phyloP scores from a whole-genome alignment of 2,329 filamentous ascomycete species.

The Harringtonia lauricola region DNA sequence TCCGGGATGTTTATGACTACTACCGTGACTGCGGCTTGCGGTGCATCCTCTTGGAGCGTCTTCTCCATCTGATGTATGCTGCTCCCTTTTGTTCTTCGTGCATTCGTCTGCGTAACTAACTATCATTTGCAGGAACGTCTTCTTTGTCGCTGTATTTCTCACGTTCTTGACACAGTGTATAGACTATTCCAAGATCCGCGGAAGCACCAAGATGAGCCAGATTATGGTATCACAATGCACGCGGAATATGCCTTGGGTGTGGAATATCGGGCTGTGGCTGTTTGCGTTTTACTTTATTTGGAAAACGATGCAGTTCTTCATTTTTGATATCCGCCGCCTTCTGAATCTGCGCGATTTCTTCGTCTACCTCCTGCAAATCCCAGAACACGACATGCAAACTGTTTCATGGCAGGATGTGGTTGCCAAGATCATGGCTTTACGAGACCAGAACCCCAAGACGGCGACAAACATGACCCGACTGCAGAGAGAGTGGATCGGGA shows the following conservation, averaged over 20 bases:
- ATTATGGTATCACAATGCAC: constrained; percentile 65
- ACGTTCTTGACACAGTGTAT: constrained; percentile 81
- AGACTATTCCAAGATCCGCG: constrained; percentile 64
- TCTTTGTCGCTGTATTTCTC: constrained; percentile 71
- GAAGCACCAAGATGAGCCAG: constrained; percentile 44
- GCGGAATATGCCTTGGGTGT: constrained; percentile 58
- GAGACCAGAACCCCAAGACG: constrained; percentile 80
- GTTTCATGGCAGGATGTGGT: constrained; percentile 92
- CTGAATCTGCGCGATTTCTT: constrained; percentile 78
- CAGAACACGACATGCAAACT: constrained; percentile 77
- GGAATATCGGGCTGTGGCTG: constrained; percentile 72
- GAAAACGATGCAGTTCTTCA: constrained; percentile 62
- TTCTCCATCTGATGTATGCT: constrained; percentile 61
- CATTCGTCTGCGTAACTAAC: constrained; percentile 6
- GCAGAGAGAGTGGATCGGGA: constrained; percentile 53
- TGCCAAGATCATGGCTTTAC: constrained; percentile 68
- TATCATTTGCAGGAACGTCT: constrained; percentile 51
- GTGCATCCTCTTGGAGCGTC: constrained; percentile 66
- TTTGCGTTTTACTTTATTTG: constrained; percentile 79
- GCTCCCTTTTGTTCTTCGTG: neutral
- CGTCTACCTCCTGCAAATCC: constrained; percentile 69
- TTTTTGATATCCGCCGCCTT: constrained; percentile 59
- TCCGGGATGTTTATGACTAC: constrained; percentile 77
- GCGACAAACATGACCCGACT: constrained; percentile 41
- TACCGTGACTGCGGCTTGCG: constrained; percentile 73